Evolutionary conservation across 495 filamentous ascomycete genomes (phyloP), one percentile per base, ranked within the genome.

Genomic region (Tetracladium setigerum): DNA sequence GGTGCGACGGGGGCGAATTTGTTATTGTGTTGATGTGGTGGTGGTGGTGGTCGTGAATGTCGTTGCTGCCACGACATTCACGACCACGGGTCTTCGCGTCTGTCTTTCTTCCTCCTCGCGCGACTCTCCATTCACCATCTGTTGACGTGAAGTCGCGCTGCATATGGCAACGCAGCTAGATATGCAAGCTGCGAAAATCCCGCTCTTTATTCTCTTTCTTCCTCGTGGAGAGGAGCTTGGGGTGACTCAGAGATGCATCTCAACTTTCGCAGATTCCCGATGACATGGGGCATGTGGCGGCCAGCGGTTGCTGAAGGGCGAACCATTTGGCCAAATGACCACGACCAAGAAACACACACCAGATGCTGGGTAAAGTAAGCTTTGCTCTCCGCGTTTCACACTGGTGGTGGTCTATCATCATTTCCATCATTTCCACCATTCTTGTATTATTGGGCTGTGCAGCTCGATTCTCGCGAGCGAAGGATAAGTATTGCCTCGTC

Each of bases 371-470:
- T 22, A 50, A 45, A 47, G 46, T 42, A 46, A 53, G 44, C 51
- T 55, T 43, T 57, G 35, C 41, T 58, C 62, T 66, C 62, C 64
- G 59, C 63, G 68, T 71, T 69, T 69, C 68, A 71, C 54, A 46
- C 66, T 62, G 54, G 47, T 53, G 36, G 40, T 17, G 52, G 41
- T 49, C 56, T 50, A 36, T 47, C 44, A 44, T 38, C 22, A 44
- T 38, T 56, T 47, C 47, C 50, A 44, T 55, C 54, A 50, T 24
- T 27, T 34, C 13, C 50, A 39, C 44, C 19, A 11, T 34, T 50
- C 52, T n/a, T n/a, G n/a, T n/a, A n/a, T n/a, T 46, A 60, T 65
- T 65, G 63, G 57, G 59, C 66, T 63, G 64, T 65, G 65, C 55
- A 56, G 58, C 52, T 56, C 49, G 49, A 35, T 24, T 19, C 38